Percentiles rank a stretch among this genome's conserved stretches.
Conservation (phyloP, 805 yeast genomes). For the Cyberlindnera suaveolens region DNA sequence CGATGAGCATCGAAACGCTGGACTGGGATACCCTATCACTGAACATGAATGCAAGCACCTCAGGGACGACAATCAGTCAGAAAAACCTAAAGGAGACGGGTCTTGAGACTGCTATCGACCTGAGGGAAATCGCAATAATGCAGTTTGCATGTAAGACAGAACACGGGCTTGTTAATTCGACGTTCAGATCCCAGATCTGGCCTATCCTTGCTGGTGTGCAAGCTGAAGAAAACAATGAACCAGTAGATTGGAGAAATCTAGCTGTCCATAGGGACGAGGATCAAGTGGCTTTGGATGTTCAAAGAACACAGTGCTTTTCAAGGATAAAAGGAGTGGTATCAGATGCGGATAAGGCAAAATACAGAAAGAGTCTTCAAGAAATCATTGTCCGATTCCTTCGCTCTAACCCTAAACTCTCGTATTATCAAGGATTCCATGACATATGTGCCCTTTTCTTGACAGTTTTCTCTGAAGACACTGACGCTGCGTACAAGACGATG, state of each 20-base stretch:
- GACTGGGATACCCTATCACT: conserved; percentile 2
- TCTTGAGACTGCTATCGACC: neutral
- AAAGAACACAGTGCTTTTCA: conserved; percentile 55
- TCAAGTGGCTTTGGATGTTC: conserved; percentile 76
- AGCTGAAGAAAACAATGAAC: neutral
- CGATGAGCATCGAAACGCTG: neutral
- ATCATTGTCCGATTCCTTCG: conserved; percentile 52
- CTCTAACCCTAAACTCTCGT: conserved; percentile 54
- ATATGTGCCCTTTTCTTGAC: conserved; percentile 62
- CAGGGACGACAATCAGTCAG: neutral
- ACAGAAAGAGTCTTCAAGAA: conserved; percentile 22
- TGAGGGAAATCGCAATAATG: neutral
- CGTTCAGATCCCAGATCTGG: conserved; percentile 34
- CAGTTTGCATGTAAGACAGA: neutral
- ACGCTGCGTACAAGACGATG: conserved; percentile 29
- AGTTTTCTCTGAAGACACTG: conserved; percentile 34
- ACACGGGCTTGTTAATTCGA: neutral
- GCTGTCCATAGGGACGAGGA: conserved; percentile 58
- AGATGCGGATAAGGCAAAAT: conserved; percentile 14
- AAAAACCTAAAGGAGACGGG: conserved; percentile 1
- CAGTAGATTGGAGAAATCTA: conserved; percentile 1
- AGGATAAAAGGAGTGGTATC: conserved; percentile 20
- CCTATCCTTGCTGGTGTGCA: conserved; percentile 26
- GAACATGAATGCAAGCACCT: neutral
- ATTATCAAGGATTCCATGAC: conserved; percentile 94